Evolutionary conservation across 2,329 filamentous ascomycete species (phyloP).

Genomic region (Aphanocladium album): DNA sequence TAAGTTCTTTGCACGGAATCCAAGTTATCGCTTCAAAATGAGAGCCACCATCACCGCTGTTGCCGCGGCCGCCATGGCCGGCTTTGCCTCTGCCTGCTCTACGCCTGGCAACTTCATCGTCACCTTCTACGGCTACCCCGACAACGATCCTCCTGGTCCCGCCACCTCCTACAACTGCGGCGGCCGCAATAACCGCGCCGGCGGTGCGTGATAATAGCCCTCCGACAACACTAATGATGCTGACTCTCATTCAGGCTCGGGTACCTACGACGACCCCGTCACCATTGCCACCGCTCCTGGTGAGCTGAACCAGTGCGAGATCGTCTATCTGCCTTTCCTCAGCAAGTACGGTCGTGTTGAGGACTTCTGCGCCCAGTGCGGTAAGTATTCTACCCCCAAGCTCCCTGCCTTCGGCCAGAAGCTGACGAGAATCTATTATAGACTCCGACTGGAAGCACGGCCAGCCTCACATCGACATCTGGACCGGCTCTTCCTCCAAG

Average conservation of each 20-base stretch:
- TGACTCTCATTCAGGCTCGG: slow-evolving; percentile 10
- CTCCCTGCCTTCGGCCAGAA: not conserved
- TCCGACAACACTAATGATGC: not conserved
- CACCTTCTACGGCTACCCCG: slow-evolving; percentile 20
- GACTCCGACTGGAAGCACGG: slow-evolving; percentile 14
- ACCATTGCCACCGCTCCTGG: slow-evolving; percentile 19
- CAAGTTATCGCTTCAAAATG: slow-evolving; percentile 11
- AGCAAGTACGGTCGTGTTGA: slow-evolving; percentile 20
- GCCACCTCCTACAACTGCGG: slow-evolving; percentile 17
- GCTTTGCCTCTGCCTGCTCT: slow-evolving; percentile 16
- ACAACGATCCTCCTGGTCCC: slow-evolving; percentile 19
- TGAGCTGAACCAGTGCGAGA: slow-evolving; percentile 19
- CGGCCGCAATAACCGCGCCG: slow-evolving; percentile 16
- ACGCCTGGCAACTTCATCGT: slow-evolving; percentile 18
- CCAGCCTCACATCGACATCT: slow-evolving; percentile 20
- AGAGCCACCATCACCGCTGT: slow-evolving; percentile 15
- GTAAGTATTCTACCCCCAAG: slow-evolving; percentile 6
- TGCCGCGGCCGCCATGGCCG: slow-evolving; percentile 13
- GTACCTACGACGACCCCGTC: slow-evolving; percentile 19
- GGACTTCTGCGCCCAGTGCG: slow-evolving; percentile 18
- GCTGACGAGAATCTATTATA: not conserved
- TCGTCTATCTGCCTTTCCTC: slow-evolving; percentile 19
- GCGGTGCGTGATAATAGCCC: slow-evolving; percentile 10
- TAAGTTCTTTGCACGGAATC: not conserved
- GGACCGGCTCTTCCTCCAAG: slow-evolving; percentile 17